Evolutionary conservation across 2,329 filamentous ascomycete genomes (phyloP).

Genomic region (Thelonectria olida): DNA sequence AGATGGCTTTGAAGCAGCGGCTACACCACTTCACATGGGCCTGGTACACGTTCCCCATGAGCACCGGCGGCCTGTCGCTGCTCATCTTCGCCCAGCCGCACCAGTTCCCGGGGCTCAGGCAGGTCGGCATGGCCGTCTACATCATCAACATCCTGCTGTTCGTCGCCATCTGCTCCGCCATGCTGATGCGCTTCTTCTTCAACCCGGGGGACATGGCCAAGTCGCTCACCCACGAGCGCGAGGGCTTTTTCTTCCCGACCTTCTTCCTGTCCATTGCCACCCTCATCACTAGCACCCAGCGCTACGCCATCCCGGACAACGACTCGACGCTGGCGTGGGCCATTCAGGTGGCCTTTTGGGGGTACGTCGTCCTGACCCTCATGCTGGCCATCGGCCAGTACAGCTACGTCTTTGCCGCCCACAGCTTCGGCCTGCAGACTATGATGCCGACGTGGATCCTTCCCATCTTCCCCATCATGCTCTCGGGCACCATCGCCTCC

Average conservation of each 20-base stretch:
- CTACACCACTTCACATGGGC: constrained; percentile 77
- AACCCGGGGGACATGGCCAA: constrained; percentile 61
- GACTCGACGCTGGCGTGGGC: constrained; percentile 64
- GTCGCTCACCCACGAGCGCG: constrained; percentile 70
- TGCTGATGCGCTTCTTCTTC: constrained; percentile 69
- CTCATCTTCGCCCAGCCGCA: constrained; percentile 71
- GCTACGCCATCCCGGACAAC: constrained; percentile 68
- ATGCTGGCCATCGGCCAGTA: constrained; percentile 72
- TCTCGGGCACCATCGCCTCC: constrained; percentile 74
- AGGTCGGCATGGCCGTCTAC: constrained; percentile 75
- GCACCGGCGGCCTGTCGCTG: constrained; percentile 74
- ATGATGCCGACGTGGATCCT: constrained; percentile 82
- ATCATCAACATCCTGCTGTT: constrained; percentile 75
- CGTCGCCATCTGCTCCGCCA: constrained; percentile 58
- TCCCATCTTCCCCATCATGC: constrained; percentile 80
- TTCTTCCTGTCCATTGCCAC: constrained; percentile 76
- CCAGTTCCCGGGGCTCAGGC: constrained; percentile 68
- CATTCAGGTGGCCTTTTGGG: constrained; percentile 74
- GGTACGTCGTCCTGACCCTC: constrained; percentile 69
- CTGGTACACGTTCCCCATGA: constrained; percentile 81
- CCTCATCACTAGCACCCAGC: constrained; percentile 72
- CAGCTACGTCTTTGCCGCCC: constrained; percentile 69
- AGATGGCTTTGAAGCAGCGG: too few species aligned
- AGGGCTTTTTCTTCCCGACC: constrained; percentile 77
- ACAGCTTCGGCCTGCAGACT: constrained; percentile 67